Evolutionary conservation across 805 yeast genomes (phyloP), one percentile per base, ranked within the genome.

Genomic region (Kluyveromyces siamensis): DNA sequence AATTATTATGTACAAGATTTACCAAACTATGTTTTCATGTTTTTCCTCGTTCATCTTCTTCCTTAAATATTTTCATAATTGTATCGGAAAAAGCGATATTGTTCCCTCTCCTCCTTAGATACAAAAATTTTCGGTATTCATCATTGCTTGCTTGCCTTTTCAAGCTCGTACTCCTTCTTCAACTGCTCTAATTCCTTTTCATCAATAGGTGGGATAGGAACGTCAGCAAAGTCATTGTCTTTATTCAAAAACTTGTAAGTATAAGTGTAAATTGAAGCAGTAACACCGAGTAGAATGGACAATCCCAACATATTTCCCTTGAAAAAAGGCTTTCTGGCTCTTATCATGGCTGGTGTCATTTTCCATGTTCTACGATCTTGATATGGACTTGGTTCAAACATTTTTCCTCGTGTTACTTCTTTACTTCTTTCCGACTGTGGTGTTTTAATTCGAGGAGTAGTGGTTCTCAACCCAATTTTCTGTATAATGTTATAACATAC

Each of bases 311-410:
- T 77, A 65, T 90, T 91, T 59, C 75, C 80, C 76, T 81, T 79
- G 69, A 89, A 87, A 62, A 79, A 91, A 40, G 96, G 97, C 51
- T 77, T 74, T 66, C 98, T 79, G 43, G 96, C 96, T 55, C 98
- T 76, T 55, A 87, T 73, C 75, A 91, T 81, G 6, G 96, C 96
- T 14, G 96, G 96, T 1, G 96, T 87, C 91, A 89, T 89, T 61
- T 83, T 83, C 68, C 79, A 84, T 35, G 90, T 85, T 54, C 72
- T 70, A 37, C 81, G 84, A 65, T 85, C 87, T 47, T 76, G 77
- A 61, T 79, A 76, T 45, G 67, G 72, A 3, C 78, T 72, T 19
- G 69, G 71, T 52, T 61, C 61, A 27, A 64, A 56, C 46, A 52
- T 59, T 61, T 55, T 60, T n/a, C 33, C 33, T 21, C 19, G 33